Conservation (phyloP, 2,329 filamentous ascomycete genomes). For the Cladophialophora exuberans region DNA sequence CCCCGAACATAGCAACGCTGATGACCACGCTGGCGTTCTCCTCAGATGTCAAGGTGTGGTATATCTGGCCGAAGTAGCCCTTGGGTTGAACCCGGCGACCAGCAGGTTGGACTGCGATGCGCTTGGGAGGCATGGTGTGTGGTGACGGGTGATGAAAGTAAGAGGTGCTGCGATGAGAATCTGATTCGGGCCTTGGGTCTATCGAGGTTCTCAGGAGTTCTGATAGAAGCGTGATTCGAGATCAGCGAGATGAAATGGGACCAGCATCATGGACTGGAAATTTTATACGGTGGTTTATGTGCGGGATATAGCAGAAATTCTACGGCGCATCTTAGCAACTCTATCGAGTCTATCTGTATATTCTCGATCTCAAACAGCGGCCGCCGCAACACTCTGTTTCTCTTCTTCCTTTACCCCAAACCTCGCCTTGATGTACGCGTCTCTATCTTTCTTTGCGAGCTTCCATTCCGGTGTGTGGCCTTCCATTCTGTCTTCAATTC, state of each 20-base stretch:
- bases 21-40: conserved; percentile 72
- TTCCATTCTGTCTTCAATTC: conserved; percentile 24
- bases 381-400: neutral
- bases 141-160: neutral
- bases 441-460: conserved; percentile 14
- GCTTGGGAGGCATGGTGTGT: conserved; percentile 65
- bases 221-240: neutral
- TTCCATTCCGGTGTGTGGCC: conserved; percentile 26
- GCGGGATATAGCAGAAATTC: neutral
- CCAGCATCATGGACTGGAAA: too few species aligned
- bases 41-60: conserved; percentile 65
- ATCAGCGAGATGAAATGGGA: too few species aligned
- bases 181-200: neutral
- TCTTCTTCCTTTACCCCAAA: neutral
- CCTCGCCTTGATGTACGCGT: conserved; percentile 15
- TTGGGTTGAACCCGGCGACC: conserved; percentile 44
- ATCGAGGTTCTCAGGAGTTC: neutral
- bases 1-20: conserved; percentile 69
- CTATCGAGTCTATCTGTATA: too few species aligned
- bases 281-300: neutral
- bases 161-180: neutral
- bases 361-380: neutral
- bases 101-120: conserved; percentile 56
- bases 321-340: neutral
- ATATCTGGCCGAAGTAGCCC: conserved; percentile 62